Evolutionary conservation across 192 early-diverging fungal genomes (phyloP).

Genomic region (Rhizophlyctis rosea): DNA sequence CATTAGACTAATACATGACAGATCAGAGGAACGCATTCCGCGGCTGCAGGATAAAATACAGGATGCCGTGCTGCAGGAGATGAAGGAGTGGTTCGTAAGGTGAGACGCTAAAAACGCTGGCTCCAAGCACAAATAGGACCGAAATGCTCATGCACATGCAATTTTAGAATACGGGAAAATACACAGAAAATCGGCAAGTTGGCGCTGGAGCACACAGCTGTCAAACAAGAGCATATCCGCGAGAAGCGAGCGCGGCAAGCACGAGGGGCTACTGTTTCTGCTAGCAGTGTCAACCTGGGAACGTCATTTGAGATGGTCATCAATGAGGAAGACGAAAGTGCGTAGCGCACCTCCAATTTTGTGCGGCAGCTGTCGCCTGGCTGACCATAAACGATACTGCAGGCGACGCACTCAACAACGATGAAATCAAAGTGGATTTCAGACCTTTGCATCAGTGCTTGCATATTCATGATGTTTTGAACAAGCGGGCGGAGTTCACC

Average conservation of each 20-base stretch:
- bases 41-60: conserved; percentile 85
- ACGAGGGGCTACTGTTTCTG: conserved; percentile 12
- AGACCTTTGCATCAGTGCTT: conserved; percentile 93
- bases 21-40: conserved; percentile 78
- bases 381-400: too few relatives aligned
- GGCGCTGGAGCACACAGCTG: conserved; percentile 60
- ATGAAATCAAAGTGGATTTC: conserved; percentile 82
- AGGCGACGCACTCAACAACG: conserved; percentile 66
- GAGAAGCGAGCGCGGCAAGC: not conserved
- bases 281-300: conserved; percentile 24
- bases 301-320: conserved; percentile 49
- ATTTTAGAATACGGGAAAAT: conserved; percentile 78
- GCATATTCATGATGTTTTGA: conserved; percentile 93
- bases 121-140: too few relatives aligned
- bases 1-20: conserved; percentile 8
- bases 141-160: too few relatives aligned
- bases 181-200: conserved; percentile 77
- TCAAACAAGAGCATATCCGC: conserved; percentile 19
- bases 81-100: conserved; percentile 91
- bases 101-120: conserved; percentile 25
- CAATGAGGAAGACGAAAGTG: conserved; percentile 79
- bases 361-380: too few relatives aligned
- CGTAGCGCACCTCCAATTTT: too few relatives aligned
- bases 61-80: conserved; percentile 76
- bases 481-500: conserved; percentile 81